Evolutionary conservation across 2,329 filamentous ascomycete genomes (phyloP), one percentile per base, ranked within the genome.

Genomic region (Onygena corvina): DNA sequence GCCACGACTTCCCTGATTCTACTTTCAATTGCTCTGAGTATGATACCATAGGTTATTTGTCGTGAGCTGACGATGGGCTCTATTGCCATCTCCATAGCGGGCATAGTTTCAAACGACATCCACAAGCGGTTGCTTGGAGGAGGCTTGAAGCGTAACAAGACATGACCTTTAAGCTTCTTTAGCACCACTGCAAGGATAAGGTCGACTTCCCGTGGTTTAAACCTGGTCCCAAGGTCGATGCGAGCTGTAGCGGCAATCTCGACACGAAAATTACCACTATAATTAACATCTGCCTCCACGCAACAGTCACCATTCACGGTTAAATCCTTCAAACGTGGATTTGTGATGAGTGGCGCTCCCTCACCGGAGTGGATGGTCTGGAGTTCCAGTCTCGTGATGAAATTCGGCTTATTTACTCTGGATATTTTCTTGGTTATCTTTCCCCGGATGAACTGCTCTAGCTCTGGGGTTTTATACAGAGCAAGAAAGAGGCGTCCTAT

Each of bases 391-490:
- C 83, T 83, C 14, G 86, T 88, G 50, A 98, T 81, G 59, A 96
- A 94, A 1, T 83, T 82, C 0, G 92, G 92, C 57, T 89, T 89
- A 59, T 93, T 92, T 21, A 94, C 90, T 29, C 92, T 80, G 1
- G 89, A 82, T 49, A 98, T 94, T 71, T 98, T 98, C 69, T 94
- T 95, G 18, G 86, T 88, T 54, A 98, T 84, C 67, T 94, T 95
- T 51, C 80, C 79, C 52, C 83, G 77, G 47, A 98, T 79, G 50
- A 86, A 79, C 38, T 82, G 76, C 61, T 94, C 85, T 12, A 95
- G 68, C 52, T 93, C 81, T 6, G 80, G 74, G 0, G 90, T 96
- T 60, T 84, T 85, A 68, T 96, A 90, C 21, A 96, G 61, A 11
- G 83, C 86, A 9, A 98, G 74, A 59, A 98, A 98, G 20, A 96